These are phyloP conservation scores for Cicer chorassanicum DNA, from an alignment of 306 rosid species.

Conservation along the genomic window DNA sequence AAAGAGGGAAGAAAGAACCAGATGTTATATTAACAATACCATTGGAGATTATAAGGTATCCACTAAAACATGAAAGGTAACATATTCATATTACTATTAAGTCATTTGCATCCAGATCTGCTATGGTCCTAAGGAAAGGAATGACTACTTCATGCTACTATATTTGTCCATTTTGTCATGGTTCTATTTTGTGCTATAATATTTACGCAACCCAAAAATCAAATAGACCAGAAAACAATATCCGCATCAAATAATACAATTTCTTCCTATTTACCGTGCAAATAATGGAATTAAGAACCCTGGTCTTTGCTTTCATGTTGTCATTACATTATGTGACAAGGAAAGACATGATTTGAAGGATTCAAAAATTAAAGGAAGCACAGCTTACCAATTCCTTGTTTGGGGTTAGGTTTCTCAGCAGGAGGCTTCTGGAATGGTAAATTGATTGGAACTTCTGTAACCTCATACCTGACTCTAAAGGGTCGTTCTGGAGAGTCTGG, in stretches of 20 bases:
- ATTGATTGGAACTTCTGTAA: slow-evolving; percentile 75
- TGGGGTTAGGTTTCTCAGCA: slow-evolving; percentile 93
- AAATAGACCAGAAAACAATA: slow-evolving; percentile 36
- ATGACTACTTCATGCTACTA: slow-evolving; percentile 21
- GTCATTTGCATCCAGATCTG: slow-evolving; percentile 4
- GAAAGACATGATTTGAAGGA: slow-evolving; percentile 13
- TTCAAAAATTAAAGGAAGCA: slow-evolving; percentile 33
- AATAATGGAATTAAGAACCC: slow-evolving; percentile 18
- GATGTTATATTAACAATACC: slow-evolving; percentile 11
- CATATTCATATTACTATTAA: slow-evolving; percentile 2
- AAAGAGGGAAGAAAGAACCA: slow-evolving; percentile 16
- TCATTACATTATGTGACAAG: slow-evolving; percentile 29
- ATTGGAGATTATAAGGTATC: slow-evolving; percentile 14
- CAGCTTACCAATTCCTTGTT: slow-evolving; percentile 93
- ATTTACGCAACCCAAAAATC: slow-evolving; percentile 32
- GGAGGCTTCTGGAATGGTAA: slow-evolving; percentile 95
- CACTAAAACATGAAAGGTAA: slow-evolving; percentile 18
- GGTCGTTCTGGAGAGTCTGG: slow-evolving; percentile 78
- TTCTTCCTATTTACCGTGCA: slow-evolving; percentile 23
- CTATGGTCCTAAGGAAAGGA: slow-evolving; percentile 11
- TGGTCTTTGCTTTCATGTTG: slow-evolving; percentile 3
- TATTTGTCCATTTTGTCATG: slow-evolving; percentile 26
- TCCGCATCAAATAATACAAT: slow-evolving; percentile 10
- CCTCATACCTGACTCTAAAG: slow-evolving; percentile 87
- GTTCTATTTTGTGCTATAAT: slow-evolving; percentile 4